A percentile compares a stretch with the other conserved stretches of the same genome.
Evolutionary conservation across 352 stramenopile species (phyloP).

Genomic region (Phytophthora pini): DNA sequence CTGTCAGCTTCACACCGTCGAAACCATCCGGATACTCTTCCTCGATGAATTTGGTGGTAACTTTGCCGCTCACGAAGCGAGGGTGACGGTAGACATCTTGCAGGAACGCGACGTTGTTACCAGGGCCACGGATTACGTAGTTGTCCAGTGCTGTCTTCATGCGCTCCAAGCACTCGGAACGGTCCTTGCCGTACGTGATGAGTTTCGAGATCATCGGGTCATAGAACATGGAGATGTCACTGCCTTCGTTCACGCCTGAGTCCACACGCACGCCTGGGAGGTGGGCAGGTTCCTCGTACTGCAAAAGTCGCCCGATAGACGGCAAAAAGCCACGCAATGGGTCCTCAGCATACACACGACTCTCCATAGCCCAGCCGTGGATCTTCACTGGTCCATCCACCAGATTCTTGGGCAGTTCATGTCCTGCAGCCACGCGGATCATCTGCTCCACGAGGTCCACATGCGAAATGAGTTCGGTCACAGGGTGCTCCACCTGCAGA

Average conservation of each 20-base stretch:
- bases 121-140: conserved; percentile 95
- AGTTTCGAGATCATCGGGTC: conserved; percentile 98
- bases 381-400: conserved; percentile 67
- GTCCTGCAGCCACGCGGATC: conserved; percentile 93
- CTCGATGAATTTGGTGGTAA: conserved; percentile 98
- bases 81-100: conserved; percentile 92
- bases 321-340: conserved; percentile 95
- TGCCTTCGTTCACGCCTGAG: conserved; percentile 92
- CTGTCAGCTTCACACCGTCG: conserved; percentile 74
- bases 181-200: conserved; percentile 85
- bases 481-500: conserved; percentile 95
- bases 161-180: conserved; percentile 82
- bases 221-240: conserved; percentile 95
- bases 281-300: conserved; percentile 91
- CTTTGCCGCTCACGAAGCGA: conserved; percentile 92
- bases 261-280: conserved; percentile 89
- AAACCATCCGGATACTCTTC: conserved; percentile 97
- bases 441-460: conserved; percentile 97
- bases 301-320: conserved; percentile 93
- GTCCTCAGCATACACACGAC: conserved; percentile 97
- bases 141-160: conserved; percentile 92
- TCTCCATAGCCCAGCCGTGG: conserved; percentile 91
- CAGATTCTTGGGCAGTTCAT: conserved; percentile 87
- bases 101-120: conserved; percentile 96
- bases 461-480: conserved; percentile 95